Conservation (phyloP, 2,329 filamentous ascomycete species). For the Eurotiales sp. region DNA sequence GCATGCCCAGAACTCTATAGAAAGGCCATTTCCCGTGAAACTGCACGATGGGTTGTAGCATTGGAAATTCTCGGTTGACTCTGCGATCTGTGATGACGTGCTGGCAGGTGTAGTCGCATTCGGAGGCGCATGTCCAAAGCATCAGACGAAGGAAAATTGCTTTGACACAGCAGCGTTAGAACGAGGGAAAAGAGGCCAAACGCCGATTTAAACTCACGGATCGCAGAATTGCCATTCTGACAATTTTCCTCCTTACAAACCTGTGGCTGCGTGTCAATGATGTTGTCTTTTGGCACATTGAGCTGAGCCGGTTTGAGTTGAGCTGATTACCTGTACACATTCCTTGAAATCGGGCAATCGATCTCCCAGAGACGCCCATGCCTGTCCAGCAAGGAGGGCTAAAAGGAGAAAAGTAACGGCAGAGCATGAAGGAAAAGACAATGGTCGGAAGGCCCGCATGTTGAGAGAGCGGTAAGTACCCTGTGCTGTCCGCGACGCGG, state of each 20-base stretch:
- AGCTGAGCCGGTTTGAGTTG: background rate
- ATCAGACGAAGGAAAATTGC: slow-evolving; percentile 81
- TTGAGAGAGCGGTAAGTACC: background rate
- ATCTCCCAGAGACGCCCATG: slow-evolving; percentile 75
- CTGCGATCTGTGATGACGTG: slow-evolving; percentile 79
- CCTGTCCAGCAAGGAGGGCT: slow-evolving; percentile 32
- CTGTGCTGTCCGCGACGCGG: background rate
- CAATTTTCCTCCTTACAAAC: slow-evolving; percentile 81
- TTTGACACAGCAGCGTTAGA: slow-evolving; percentile 46
- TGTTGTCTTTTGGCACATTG: background rate
- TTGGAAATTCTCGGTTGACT: slow-evolving; percentile 59
- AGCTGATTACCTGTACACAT: slow-evolving; percentile 68
- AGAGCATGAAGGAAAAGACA: background rate
- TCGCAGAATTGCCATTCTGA: slow-evolving; percentile 58
- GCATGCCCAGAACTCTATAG: slow-evolving; percentile 81
- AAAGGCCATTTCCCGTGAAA: slow-evolving; percentile 99
- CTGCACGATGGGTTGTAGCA: slow-evolving; percentile 70
- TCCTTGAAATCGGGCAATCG: slow-evolving; percentile 79
- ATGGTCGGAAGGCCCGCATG: slow-evolving; percentile 5
- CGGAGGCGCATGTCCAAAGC: slow-evolving; percentile 84
- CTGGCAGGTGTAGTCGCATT: slow-evolving; percentile 98
- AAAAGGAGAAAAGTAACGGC: slow-evolving; percentile 22
- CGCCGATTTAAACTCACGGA: slow-evolving; percentile 57
- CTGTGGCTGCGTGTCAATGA: slow-evolving; percentile 45
- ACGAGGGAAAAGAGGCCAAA: slow-evolving; percentile 26